Percentiles rank a stretch among this genome's conserved stretches.
Conservation (phyloP, 2,329 filamentous ascomycete genomes). For the Magnaporthiopsis poae region DNA sequence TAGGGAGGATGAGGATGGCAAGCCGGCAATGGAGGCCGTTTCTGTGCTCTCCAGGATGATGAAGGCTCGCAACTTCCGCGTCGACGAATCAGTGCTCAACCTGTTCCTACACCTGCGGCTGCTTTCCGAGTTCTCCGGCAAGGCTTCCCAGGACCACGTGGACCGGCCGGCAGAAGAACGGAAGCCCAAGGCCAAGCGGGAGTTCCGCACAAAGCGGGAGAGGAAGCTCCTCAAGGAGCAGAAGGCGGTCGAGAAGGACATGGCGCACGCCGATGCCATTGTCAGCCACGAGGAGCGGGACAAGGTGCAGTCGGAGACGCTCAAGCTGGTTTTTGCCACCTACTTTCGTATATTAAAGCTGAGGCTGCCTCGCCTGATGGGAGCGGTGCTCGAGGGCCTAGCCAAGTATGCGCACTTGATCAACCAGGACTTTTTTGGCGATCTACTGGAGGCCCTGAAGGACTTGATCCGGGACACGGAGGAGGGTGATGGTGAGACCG, state of each 20-base stretch:
- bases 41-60: slow-evolving; percentile 87
- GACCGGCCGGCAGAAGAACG: slow-evolving; percentile 45
- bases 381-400: slow-evolving; percentile 88
- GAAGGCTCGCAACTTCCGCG: slow-evolving; percentile 70
- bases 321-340: slow-evolving; percentile 88
- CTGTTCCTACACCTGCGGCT: slow-evolving; percentile 83
- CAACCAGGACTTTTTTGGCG: slow-evolving; percentile 98
- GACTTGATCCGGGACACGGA: slow-evolving; percentile 74
- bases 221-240: slow-evolving; percentile 77
- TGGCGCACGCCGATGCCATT: slow-evolving; percentile 81
- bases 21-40: slow-evolving; percentile 77
- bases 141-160: slow-evolving; percentile 67
- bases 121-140: slow-evolving; percentile 76
- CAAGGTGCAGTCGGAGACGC: slow-evolving; percentile 84
- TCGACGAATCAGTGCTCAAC: slow-evolving; percentile 80
- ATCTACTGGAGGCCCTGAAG: slow-evolving; percentile 85
- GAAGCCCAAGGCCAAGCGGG: slow-evolving; percentile 63
- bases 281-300: slow-evolving; percentile 90
- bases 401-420: slow-evolving; percentile 92
- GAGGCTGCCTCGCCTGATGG: slow-evolving; percentile 75
- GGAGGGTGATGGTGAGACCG: slow-evolving; percentile 37
- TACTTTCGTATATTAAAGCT: slow-evolving; percentile 93
- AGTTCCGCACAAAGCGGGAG: slow-evolving; percentile 80
- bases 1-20: slow-evolving; percentile 77
- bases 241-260: slow-evolving; percentile 81